A percentile compares a stretch with the other conserved stretches of the same genome.
Conservation (phyloP, 257 asterid species). For the Penstemon newberryi region DNA sequence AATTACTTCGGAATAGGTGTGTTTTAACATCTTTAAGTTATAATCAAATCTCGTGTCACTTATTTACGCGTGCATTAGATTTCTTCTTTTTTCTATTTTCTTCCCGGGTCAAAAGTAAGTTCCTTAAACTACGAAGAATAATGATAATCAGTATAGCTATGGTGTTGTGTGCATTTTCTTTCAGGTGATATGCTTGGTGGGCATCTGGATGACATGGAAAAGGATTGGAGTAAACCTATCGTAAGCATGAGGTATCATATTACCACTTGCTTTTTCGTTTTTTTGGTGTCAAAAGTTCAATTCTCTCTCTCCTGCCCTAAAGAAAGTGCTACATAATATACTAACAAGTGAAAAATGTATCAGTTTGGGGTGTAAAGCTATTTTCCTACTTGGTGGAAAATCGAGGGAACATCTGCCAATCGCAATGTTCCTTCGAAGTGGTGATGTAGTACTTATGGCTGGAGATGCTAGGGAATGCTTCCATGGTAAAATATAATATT, state of each 20-base stretch:
- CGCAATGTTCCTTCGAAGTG: constrained; percentile 92
- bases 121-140: neutral
- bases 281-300: neutral
- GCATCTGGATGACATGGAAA: constrained; percentile 99
- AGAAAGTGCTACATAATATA: neutral
- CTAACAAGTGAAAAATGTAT: constrained; percentile 15
- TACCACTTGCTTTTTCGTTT: neutral
- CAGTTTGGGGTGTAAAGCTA: constrained; percentile 97
- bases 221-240: constrained; percentile 97
- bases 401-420: constrained; percentile 71
- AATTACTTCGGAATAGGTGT: constrained; percentile 85
- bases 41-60: neutral
- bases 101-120: neutral
- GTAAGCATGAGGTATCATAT: constrained; percentile 85
- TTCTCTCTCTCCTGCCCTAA: constrained; percentile 9
- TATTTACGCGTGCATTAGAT: neutral
- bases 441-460: constrained; percentile 90
- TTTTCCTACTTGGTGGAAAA: constrained; percentile 92
- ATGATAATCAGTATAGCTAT: neutral
- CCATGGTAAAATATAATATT: constrained; percentile 57
- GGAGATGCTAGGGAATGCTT: constrained; percentile 94
- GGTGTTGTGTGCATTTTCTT: constrained; percentile 18
- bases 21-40: neutral
- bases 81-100: neutral
- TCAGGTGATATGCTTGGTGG: constrained; percentile 95